phyloP scores from a whole-genome alignment of 257 asterid species.

The Eucommia ulmoides region DNA sequence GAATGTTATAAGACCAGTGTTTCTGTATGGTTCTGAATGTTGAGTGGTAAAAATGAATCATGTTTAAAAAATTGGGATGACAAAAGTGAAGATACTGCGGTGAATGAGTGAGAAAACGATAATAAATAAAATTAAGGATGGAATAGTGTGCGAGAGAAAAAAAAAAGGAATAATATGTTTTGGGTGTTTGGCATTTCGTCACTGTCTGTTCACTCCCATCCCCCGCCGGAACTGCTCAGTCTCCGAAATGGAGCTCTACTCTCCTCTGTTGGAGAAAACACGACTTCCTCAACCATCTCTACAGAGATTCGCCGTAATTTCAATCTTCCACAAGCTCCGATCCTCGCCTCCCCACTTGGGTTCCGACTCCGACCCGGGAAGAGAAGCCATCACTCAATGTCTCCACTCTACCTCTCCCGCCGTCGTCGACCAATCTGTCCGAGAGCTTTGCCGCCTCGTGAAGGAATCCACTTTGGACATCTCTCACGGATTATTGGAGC shows the following conservation, averaged over 20 bases:
- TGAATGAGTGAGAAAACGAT: no score
- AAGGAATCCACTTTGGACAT: conserved; percentile 61
- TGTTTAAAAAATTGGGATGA: no score
- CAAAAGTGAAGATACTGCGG: no score
- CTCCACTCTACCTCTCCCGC: conserved; percentile 63
- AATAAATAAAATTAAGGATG: no score
- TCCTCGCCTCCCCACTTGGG: conserved; percentile 38
- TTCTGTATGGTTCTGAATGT: no score
- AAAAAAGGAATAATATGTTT: no score
- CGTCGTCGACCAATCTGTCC: conserved; percentile 71
- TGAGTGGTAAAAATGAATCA: no score
- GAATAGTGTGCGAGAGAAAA: no score
- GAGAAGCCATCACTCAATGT: conserved; percentile 59
- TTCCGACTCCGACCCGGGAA: conserved; percentile 37
- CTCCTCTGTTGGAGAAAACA: conserved; percentile 46
- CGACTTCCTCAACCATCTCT: conserved; percentile 80
- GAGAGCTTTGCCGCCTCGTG: conserved; percentile 81
- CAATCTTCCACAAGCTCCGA: conserved; percentile 67
- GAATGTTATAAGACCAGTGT: no score
- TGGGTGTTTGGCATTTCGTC: no score
- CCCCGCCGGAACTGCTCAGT: neutral
- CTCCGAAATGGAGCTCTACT: conserved; percentile 36
- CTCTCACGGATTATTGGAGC: conserved; percentile 55
- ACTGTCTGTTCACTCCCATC: no score
- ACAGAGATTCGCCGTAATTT: conserved; percentile 68